Percentiles rank a stretch among this genome's conserved stretches.
phyloP scores from a whole-genome alignment of 176 grass and related monocot genomes.

The maize (Zea mays) region DNA sequence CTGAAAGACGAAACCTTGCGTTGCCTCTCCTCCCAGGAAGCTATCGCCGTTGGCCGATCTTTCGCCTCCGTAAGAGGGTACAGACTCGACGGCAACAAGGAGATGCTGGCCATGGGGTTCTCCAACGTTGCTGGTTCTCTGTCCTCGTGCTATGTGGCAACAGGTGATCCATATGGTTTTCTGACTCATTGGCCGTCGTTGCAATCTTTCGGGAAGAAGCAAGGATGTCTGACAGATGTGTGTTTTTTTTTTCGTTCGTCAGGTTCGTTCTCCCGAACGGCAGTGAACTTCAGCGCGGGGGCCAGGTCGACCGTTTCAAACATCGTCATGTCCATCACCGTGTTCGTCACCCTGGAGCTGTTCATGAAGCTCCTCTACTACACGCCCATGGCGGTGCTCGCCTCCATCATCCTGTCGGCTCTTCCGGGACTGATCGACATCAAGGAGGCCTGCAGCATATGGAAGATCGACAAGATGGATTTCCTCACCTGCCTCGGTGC shows the following conservation, averaged over 20 bases:
- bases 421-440: slow-evolving; percentile 86
- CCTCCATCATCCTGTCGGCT: slow-evolving; percentile 91
- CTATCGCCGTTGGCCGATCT: slow-evolving; percentile 87
- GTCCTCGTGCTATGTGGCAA: slow-evolving; percentile 93
- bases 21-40: slow-evolving; percentile 74
- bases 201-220: background rate
- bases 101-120: slow-evolving; percentile 92
- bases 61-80: slow-evolving; percentile 87
- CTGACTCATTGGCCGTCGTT: background rate
- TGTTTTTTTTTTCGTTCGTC: background rate
- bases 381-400: slow-evolving; percentile 87
- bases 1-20: background rate
- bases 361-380: slow-evolving; percentile 86
- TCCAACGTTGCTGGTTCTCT: slow-evolving; percentile 89
- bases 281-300: slow-evolving; percentile 89
- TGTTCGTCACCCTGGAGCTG: slow-evolving; percentile 62
- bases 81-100: slow-evolving; percentile 88
- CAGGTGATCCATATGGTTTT: slow-evolving; percentile 50
- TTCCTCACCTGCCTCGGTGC: slow-evolving; percentile 79
- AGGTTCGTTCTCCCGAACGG: slow-evolving; percentile 94
- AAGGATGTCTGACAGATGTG: slow-evolving; percentile 14
- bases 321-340: slow-evolving; percentile 84
- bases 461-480: slow-evolving; percentile 95
- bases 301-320: slow-evolving; percentile 80
- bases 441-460: slow-evolving; percentile 73